A percentile compares a stretch with the other conserved stretches of the same genome.
Conservation (phyloP, 805 yeast genomes). For the Sugiyamaella chiloensis region DNA sequence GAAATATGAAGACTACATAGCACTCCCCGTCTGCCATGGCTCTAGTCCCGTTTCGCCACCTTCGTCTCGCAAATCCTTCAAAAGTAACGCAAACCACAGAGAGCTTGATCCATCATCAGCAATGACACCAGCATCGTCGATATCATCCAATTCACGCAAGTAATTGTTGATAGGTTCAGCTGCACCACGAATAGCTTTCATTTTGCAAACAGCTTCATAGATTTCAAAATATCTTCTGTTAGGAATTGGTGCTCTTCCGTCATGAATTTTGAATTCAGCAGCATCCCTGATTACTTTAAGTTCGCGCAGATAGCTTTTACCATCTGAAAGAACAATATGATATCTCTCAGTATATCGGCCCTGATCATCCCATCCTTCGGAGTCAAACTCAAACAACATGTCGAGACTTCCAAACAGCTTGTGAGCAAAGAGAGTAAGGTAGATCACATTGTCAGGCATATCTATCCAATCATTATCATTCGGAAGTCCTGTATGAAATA, state of each 20-base stretch:
- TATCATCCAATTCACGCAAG: too few species aligned
- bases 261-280: background rate
- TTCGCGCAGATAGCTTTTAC: background rate
- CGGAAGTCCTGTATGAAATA: background rate
- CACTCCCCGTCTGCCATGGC: too few species aligned
- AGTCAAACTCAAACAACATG: background rate
- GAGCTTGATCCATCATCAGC: too few species aligned
- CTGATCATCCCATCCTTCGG: background rate
- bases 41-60: too few species aligned
- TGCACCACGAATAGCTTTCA: too few species aligned
- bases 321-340: background rate
- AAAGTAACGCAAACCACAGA: too few species aligned
- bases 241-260: background rate
- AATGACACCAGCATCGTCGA: too few species aligned
- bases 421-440: background rate
- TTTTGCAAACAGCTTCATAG: too few species aligned
- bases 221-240: background rate
- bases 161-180: too few species aligned
- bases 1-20: too few species aligned
- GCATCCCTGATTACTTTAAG: background rate
- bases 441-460: background rate
- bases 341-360: background rate
- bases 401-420: background rate
- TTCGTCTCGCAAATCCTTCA: too few species aligned
- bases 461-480: background rate